These are phyloP conservation scores for Zelopaecilomyces penicillatus DNA, from an alignment of 2,329 filamentous ascomycete species.

Conservation along the genomic window DNA sequence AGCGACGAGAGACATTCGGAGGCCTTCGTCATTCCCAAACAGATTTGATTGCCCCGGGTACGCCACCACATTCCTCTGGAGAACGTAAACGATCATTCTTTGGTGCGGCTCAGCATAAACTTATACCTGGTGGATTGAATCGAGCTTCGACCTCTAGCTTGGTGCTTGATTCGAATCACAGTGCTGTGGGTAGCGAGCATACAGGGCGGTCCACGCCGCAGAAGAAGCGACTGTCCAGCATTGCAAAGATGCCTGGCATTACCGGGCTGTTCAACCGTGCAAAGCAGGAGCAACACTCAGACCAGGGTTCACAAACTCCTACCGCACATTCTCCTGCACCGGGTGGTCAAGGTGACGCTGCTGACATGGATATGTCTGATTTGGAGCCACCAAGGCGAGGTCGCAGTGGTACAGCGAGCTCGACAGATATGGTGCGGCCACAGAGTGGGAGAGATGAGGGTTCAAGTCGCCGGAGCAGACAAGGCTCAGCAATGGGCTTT, in stretches of 20 bases:
- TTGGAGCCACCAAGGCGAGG: slow-evolving; percentile 11
- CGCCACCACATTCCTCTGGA: slow-evolving; percentile 14
- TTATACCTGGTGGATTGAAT: slow-evolving; percentile 10
- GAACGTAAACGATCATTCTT: slow-evolving; percentile 35
- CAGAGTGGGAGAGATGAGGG: slow-evolving; percentile 2
- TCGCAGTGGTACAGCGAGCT: slow-evolving; percentile 17
- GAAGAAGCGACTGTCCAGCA: slow-evolving; percentile 40
- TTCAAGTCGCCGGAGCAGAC: slow-evolving; percentile 16
- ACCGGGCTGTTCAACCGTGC: slow-evolving; percentile 20
- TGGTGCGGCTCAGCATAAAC: slow-evolving; percentile 14
- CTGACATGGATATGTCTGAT: too few relatives aligned
- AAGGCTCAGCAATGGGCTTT: slow-evolving; percentile 22
- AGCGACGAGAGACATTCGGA: slow-evolving; percentile 1
- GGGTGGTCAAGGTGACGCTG: too few relatives aligned
- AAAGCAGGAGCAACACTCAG: slow-evolving; percentile 2
- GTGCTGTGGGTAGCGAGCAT: slow-evolving; percentile 1
- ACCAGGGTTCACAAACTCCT: neutral
- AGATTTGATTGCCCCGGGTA: slow-evolving; percentile 11
- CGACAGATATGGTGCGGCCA: too few relatives aligned
- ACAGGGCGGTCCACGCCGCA: slow-evolving; percentile 9
- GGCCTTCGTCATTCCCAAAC: slow-evolving; percentile 7
- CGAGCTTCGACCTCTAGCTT: slow-evolving; percentile 17
- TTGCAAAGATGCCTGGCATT: slow-evolving; percentile 23
- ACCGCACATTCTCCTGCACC: too few relatives aligned
- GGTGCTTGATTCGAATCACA: slow-evolving; percentile 12